phyloP scores from a whole-genome alignment of 768 basidiomycete species.

The Boletus eberwhitei region DNA sequence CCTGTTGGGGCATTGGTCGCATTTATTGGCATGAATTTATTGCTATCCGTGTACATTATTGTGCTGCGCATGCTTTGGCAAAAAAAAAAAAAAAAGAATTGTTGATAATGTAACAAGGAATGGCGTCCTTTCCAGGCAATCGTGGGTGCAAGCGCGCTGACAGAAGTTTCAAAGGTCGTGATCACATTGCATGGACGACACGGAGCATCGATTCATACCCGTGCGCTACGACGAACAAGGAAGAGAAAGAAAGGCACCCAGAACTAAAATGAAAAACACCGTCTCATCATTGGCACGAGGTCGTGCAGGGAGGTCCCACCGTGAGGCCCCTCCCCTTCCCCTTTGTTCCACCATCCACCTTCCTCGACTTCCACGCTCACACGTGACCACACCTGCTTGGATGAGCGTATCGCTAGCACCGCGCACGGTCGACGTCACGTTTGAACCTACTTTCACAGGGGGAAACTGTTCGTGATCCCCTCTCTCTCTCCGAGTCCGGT shows the following conservation, averaged over 20 bases:
- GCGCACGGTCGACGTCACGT: too few relatives aligned
- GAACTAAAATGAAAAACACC: not conserved
- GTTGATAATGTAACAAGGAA: not conserved
- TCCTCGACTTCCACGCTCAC: not conserved
- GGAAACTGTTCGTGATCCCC: not conserved
- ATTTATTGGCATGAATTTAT: not conserved
- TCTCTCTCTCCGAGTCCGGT: not conserved
- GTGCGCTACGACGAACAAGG: not conserved
- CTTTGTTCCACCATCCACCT: too few relatives aligned
- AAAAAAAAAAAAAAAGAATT: too few relatives aligned
- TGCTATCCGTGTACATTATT: not conserved
- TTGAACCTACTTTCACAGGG: not conserved
- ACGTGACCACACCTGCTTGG: not conserved
- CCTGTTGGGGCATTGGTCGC: not conserved
- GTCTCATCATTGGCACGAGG: not conserved
- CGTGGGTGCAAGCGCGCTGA: not conserved
- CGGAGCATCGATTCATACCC: not conserved
- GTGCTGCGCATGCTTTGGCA: not conserved
- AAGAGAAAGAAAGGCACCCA: too few relatives aligned
- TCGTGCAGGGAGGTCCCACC: too few relatives aligned
- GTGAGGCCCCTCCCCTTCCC: too few relatives aligned
- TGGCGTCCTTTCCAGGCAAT: too few relatives aligned
- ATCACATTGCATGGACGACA: not conserved
- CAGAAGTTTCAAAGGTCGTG: not conserved
- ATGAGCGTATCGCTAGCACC: not conserved